phyloP scores from a whole-genome alignment of 164 flowering plant genomes.

The Litsea cubeba region DNA sequence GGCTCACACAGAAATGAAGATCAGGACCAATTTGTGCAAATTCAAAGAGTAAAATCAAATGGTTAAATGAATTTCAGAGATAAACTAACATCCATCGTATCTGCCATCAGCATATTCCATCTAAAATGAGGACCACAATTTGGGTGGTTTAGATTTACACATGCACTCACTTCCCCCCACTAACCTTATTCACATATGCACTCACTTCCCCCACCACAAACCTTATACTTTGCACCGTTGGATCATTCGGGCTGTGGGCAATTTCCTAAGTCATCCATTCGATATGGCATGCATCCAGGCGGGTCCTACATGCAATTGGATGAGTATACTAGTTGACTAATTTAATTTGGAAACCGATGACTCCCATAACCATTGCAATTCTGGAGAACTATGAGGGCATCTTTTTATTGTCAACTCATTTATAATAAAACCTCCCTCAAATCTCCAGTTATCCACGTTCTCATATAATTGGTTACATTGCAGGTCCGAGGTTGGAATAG shows the following conservation, averaged over 20 bases:
- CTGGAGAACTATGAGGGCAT: too few species aligned
- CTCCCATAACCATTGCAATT: background rate
- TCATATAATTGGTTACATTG: slow-evolving; percentile 12
- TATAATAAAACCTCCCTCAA: background rate
- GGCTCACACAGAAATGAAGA: too few species aligned
- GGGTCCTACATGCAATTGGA: background rate
- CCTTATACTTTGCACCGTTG: background rate
- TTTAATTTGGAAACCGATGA: background rate
- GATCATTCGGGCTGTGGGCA: background rate
- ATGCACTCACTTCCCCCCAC: too few species aligned
- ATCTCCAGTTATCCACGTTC: slow-evolving; percentile 1
- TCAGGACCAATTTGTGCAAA: too few species aligned
- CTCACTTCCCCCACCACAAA: too few species aligned
- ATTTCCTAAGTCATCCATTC: too few species aligned
- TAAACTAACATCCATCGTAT: background rate
- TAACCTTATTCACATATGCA: too few species aligned
- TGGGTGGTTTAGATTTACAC: background rate
- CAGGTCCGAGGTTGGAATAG: slow-evolving; percentile 12
- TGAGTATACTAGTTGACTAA: background rate
- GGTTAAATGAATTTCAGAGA: too few species aligned
- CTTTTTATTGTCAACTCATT: background rate
- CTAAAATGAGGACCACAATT: background rate
- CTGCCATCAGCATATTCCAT: too few species aligned
- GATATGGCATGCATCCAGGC: background rate
- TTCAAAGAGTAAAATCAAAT: too few species aligned